Evolutionary conservation across 2,329 filamentous ascomycete genomes (phyloP).

Genomic region (Nigrospora sphaerica): DNA sequence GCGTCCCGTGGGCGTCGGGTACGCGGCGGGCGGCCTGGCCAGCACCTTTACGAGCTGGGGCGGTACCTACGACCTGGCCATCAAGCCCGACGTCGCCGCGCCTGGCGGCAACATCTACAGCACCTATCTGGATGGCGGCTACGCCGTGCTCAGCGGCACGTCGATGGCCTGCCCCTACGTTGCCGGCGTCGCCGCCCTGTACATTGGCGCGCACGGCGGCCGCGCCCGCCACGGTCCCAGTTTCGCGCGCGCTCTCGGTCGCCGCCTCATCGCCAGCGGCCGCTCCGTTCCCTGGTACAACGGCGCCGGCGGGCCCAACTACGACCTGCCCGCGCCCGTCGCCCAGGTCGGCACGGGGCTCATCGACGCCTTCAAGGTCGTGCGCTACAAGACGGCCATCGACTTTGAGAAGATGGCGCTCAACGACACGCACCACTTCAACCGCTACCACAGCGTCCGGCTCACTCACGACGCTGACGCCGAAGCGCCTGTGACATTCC

Average conservation of each 20-base stretch:
- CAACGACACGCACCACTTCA: conserved; percentile 35
- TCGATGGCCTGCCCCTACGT: conserved; percentile 41
- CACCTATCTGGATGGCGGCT: conserved; percentile 29
- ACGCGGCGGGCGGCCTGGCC: conserved; percentile 24
- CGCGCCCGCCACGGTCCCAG: conserved; percentile 20
- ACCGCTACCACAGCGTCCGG: conserved; percentile 10
- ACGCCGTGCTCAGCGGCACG: conserved; percentile 35
- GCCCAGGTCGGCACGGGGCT: conserved; percentile 32
- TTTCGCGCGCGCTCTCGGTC: conserved; percentile 18
- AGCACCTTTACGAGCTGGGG: conserved; percentile 35
- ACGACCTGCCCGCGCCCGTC: conserved; percentile 21
- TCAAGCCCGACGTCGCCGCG: conserved; percentile 35
- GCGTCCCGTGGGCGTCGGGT: conserved; percentile 12
- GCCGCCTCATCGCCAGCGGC: conserved; percentile 26
- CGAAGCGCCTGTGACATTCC: conserved; percentile 26
- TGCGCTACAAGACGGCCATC: conserved; percentile 28
- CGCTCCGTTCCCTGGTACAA: conserved; percentile 15
- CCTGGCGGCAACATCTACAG: conserved; percentile 37
- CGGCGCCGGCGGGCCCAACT: conserved; percentile 10
- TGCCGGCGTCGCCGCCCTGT: conserved; percentile 32
- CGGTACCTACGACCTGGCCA: conserved; percentile 30
- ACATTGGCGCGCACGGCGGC: conserved; percentile 23
- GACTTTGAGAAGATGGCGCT: conserved; percentile 31
- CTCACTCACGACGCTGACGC: conserved; percentile 30
- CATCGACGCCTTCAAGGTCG: conserved; percentile 32